These are phyloP conservation scores for Tricholoma bakamatsutake DNA, from an alignment of 768 basidiomycete species.

Conservation along the genomic window DNA sequence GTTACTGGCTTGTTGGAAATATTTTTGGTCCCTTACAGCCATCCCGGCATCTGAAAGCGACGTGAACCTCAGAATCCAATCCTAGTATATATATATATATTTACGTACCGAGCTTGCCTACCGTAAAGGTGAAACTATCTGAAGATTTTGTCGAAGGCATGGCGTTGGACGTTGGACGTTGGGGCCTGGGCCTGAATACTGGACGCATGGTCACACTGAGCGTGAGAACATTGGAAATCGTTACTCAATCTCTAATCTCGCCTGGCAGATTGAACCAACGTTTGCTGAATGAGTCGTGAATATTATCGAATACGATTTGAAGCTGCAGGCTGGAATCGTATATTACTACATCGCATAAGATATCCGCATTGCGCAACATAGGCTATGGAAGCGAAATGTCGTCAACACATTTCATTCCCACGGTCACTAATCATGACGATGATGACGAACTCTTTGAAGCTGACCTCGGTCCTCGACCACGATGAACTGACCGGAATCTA, in stretches of 20 bases:
- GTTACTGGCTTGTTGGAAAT: not conserved
- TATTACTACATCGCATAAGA: no score
- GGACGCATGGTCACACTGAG: not conserved
- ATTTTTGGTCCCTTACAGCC: slow-evolving; percentile 53
- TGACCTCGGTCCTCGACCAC: not conserved
- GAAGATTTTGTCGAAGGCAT: slow-evolving; percentile 29
- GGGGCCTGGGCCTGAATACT: not conserved
- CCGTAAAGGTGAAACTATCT: slow-evolving; percentile 86
- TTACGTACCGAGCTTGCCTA: slow-evolving; percentile 85
- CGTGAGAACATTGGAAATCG: not conserved
- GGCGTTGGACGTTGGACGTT: not conserved
- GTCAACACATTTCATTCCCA: not conserved
- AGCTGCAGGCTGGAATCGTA: no score
- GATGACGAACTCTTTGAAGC: no score
- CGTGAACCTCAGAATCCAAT: slow-evolving; percentile 5
- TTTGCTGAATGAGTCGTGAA: no score
- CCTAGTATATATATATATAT: not conserved
- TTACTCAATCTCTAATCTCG: no score
- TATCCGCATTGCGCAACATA: no score
- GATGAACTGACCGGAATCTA: slow-evolving; percentile 8
- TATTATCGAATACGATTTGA: no score
- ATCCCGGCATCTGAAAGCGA: slow-evolving; percentile 73
- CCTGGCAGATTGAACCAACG: no score
- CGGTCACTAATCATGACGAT: not conserved
- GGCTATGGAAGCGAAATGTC: no score